A percentile compares a stretch with the other conserved stretches of the same genome.
phyloP scores from a whole-genome alignment of 2,329 filamentous ascomycete species.

The Penicillium sp. region DNA sequence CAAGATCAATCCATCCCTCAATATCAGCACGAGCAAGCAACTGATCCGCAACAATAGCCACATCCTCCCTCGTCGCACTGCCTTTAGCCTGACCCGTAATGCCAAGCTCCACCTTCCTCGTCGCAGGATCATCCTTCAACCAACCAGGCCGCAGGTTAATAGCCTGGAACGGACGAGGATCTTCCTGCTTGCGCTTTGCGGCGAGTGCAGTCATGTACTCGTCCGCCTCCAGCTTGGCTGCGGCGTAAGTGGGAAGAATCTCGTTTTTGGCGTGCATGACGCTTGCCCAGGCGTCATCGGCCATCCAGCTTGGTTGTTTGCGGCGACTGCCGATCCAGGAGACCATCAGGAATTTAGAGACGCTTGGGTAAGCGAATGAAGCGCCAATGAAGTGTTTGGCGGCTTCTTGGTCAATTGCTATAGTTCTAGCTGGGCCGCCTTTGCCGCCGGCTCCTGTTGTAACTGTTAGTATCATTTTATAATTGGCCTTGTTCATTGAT shows the following conservation, averaged over 20 bases:
- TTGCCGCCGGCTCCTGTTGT: slow-evolving; percentile 55
- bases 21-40: slow-evolving; percentile 51
- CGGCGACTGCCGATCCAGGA: slow-evolving; percentile 55
- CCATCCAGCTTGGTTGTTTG: slow-evolving; percentile 52
- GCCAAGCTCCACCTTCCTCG: slow-evolving; percentile 51
- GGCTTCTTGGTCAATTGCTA: slow-evolving; percentile 56
- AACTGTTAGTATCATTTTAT: too few species aligned
- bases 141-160: slow-evolving; percentile 54
- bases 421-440: slow-evolving; percentile 51
- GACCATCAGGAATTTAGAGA: slow-evolving; percentile 57
- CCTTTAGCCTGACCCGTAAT: slow-evolving; percentile 45
- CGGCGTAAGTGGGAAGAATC: slow-evolving; percentile 52
- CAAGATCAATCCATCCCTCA: slow-evolving; percentile 55
- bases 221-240: slow-evolving; percentile 58
- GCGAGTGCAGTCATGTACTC: slow-evolving; percentile 54
- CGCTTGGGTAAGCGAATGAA: slow-evolving; percentile 43
- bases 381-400: slow-evolving; percentile 56
- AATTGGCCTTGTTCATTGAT: too few species aligned
- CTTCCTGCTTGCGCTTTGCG: slow-evolving; percentile 31
- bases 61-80: slow-evolving; percentile 50
- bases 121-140: slow-evolving; percentile 50
- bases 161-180: slow-evolving; percentile 42
- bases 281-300: slow-evolving; percentile 47
- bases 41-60: slow-evolving; percentile 52
- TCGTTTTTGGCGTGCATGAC: slow-evolving; percentile 51